A percentile compares a stretch with the other conserved stretches of the same genome.
Conservation (phyloP, 106 monocot species). For the Xerophyta viscosa region DNA sequence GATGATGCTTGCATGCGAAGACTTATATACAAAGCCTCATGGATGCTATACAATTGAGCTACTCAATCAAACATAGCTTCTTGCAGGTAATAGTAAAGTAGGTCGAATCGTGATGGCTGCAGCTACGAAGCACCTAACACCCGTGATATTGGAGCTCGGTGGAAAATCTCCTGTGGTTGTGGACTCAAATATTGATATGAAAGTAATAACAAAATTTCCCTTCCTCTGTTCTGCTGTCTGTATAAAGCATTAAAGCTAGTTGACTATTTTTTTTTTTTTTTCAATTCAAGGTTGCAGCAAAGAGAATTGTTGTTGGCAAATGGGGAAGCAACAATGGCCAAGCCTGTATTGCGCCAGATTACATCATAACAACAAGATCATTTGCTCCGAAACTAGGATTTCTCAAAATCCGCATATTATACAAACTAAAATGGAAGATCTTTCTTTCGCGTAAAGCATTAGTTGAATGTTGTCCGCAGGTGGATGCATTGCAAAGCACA, state of each 20-base stretch:
- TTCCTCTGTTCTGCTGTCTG: no score
- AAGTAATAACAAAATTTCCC: conserved; percentile 5
- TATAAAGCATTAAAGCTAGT: no score
- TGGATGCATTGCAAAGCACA: conserved; percentile 18
- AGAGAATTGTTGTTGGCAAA: conserved; percentile 6
- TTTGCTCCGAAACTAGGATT: not conserved
- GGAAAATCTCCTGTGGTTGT: conserved; percentile 35
- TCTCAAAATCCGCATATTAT: not conserved
- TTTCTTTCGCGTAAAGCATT: not conserved
- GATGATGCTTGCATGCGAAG: no score
- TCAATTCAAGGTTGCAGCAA: conserved; percentile 9
- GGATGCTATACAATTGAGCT: no score
- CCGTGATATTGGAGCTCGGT: conserved; percentile 34
- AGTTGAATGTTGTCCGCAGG: conserved; percentile 5
- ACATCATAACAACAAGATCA: conserved; percentile 7
- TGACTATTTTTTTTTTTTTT: not conserved
- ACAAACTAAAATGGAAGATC: no score
- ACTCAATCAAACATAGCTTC: no score
- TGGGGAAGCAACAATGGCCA: conserved; percentile 10
- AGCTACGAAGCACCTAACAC: conserved; percentile 34
- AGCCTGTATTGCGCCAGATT: conserved; percentile 10
- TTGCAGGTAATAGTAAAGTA: conserved; percentile 24
- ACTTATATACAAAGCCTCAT: no score
- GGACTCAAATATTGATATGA: conserved; percentile 23
- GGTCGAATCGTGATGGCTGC: conserved; percentile 29